phyloP scores from a whole-genome alignment of 345 rosid species.

The Hibiscus mutabilis region DNA sequence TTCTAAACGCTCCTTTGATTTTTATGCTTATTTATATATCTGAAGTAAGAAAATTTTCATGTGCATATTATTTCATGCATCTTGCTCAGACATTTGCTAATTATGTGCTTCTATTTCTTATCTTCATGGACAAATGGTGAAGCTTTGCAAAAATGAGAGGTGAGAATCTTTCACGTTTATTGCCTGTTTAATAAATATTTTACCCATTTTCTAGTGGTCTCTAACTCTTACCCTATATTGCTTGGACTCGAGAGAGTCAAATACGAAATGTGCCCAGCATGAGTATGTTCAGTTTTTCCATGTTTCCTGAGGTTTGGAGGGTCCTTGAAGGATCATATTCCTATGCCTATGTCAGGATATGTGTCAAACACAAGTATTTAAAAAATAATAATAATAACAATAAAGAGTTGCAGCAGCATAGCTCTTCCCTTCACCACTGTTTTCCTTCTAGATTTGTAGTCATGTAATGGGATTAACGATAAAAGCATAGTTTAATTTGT shows the following conservation, averaged over 20 bases:
- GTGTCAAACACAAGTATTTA: neutral
- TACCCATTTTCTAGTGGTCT: neutral
- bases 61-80: neutral
- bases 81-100: constrained; percentile 27
- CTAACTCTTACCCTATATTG: neutral
- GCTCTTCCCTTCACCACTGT: neutral
- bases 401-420: neutral
- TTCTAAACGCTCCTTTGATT: neutral
- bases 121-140: constrained; percentile 23
- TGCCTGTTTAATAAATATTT: neutral
- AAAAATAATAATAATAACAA: neutral
- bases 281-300: neutral
- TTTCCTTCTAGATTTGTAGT: neutral
- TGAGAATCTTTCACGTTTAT: constrained; percentile 20
- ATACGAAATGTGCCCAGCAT: neutral
- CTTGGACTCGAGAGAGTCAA: neutral
- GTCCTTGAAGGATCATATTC: neutral
- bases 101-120: constrained; percentile 15
- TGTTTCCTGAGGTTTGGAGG: neutral
- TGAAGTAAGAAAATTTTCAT: neutral
- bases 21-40: neutral
- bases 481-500: neutral
- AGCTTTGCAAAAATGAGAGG: constrained; percentile 97
- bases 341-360: neutral
- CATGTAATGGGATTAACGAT: neutral